Percentiles rank a stretch among this genome's conserved stretches.
Evolutionary conservation across 768 basidiomycete species (phyloP).

Genomic region (Pleurotus giganteus): DNA sequence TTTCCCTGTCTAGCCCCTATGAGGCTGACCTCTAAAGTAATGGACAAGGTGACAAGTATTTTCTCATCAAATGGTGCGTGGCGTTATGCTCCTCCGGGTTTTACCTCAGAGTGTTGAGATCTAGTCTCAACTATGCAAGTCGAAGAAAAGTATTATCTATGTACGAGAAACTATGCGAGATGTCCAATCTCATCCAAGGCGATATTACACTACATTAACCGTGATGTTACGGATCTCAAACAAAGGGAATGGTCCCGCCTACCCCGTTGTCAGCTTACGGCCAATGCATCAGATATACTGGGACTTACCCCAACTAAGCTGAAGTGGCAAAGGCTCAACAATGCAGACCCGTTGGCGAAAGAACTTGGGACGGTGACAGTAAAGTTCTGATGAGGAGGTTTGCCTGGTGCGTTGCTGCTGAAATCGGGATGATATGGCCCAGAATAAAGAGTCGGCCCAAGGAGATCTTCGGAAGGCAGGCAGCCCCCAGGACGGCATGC

Average conservation of each 20-base stretch:
- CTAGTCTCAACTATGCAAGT: neutral
- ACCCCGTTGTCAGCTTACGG: neutral
- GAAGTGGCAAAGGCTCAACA: constrained; percentile 17
- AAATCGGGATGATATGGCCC: constrained; percentile 40
- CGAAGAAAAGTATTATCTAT: neutral
- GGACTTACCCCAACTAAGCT: constrained; percentile 16
- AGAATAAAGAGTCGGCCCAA: constrained; percentile 47
- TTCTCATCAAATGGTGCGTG: too few relatives aligned
- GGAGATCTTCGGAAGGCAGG: constrained; percentile 18
- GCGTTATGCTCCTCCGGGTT: too few relatives aligned
- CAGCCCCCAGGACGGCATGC: constrained; percentile 29
- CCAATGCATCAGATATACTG: neutral
- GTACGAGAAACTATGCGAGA: neutral
- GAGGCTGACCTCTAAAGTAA: too few relatives aligned
- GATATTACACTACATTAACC: neutral
- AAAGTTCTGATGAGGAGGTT: constrained; percentile 31
- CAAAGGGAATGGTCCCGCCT: constrained; percentile 7
- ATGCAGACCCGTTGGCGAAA: constrained; percentile 11
- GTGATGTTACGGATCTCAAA: constrained; percentile 4
- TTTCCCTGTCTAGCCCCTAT: too few relatives aligned
- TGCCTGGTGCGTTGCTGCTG: constrained; percentile 19
- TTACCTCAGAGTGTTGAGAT: too few relatives aligned
- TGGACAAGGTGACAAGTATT: too few relatives aligned
- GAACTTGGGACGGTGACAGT: constrained; percentile 21
- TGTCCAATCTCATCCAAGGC: neutral